phyloP scores from a whole-genome alignment of 805 yeast species.

The Candida taoyuanica region DNA sequence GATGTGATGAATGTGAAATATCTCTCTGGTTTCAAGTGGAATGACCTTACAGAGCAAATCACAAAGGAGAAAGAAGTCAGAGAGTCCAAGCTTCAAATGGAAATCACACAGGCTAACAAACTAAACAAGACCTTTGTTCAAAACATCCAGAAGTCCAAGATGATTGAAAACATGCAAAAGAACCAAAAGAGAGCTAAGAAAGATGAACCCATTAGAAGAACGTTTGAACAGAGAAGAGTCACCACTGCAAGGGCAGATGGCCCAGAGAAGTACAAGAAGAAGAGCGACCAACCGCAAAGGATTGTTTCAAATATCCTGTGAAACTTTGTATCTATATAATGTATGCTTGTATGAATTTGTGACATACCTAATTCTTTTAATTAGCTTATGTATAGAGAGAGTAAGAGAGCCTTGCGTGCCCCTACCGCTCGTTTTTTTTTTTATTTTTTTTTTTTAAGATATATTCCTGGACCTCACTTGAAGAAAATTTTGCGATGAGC shows the following conservation, averaged over 20 bases:
- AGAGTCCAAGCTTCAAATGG: slow-evolving; percentile 82
- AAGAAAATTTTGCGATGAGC: slow-evolving; percentile 18
- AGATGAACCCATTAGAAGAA: slow-evolving; percentile 43
- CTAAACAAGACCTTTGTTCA: slow-evolving; percentile 78
- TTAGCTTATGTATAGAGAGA: background rate
- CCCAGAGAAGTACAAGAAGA: slow-evolving; percentile 37
- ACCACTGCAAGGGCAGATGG: slow-evolving; percentile 66
- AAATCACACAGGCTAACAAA: slow-evolving; percentile 82
- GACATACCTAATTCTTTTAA: too few species aligned
- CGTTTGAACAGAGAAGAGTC: slow-evolving; percentile 67
- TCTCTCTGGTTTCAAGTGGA: slow-evolving; percentile 90
- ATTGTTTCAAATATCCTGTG: slow-evolving; percentile 30
- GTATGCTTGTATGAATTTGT: too few species aligned
- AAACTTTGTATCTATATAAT: too few species aligned
- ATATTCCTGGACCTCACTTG: too few species aligned
- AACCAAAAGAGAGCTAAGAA: slow-evolving; percentile 27
- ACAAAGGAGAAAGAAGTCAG: slow-evolving; percentile 86
- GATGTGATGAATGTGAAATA: slow-evolving; percentile 91
- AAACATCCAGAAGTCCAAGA: slow-evolving; percentile 83
- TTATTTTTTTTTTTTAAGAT: slow-evolving; percentile 5
- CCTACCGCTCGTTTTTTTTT: slow-evolving; percentile 1
- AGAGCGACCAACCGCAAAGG: slow-evolving; percentile 27
- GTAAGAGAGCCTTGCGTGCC: background rate
- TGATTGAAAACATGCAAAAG: slow-evolving; percentile 57
- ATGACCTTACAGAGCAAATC: slow-evolving; percentile 87